Evolutionary conservation across 1,284 basidiomycete species (phyloP).

Genomic region (Cutaneotrichosporon sp.): DNA sequence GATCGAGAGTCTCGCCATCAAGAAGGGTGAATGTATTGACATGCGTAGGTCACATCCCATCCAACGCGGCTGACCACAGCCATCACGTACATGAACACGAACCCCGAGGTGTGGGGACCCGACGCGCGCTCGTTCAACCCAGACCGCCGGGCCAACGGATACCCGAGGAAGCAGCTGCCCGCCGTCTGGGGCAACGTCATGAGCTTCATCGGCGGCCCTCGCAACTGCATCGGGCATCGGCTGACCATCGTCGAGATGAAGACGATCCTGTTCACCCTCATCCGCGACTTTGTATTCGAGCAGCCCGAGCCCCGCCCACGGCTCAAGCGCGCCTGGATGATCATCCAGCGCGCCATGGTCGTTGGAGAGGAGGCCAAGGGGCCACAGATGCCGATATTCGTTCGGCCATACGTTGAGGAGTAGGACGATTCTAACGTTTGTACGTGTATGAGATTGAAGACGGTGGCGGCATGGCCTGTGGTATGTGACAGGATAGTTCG

Average conservation of each 20-base stretch:
- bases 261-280: slow-evolving; percentile 52
- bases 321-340: slow-evolving; percentile 13
- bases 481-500: no score
- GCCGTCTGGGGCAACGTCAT: slow-evolving; percentile 66
- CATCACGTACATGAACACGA: slow-evolving; percentile 62
- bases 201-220: slow-evolving; percentile 68
- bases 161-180: slow-evolving; percentile 56
- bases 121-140: slow-evolving; percentile 65
- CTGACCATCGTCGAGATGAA: slow-evolving; percentile 66
- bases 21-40: slow-evolving; percentile 43
- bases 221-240: slow-evolving; percentile 70
- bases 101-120: slow-evolving; percentile 64
- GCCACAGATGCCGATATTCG: slow-evolving; percentile 20
- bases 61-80: no score
- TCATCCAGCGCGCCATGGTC: slow-evolving; percentile 1
- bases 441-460: no score
- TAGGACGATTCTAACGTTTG: no score
- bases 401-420: slow-evolving; percentile 1
- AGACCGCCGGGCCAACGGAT: slow-evolving; percentile 30
- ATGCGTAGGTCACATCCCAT: no score
- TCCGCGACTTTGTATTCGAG: slow-evolving; percentile 34
- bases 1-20: slow-evolving; percentile 42
- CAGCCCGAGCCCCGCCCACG: slow-evolving; percentile 9
- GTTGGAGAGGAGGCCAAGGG: slow-evolving; percentile 16
- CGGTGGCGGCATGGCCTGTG: no score